Percentiles rank a stretch among this genome's conserved stretches.
Conservation (phyloP, 2,329 filamentous ascomycete species). For the Ceratocystis harringtonii region DNA sequence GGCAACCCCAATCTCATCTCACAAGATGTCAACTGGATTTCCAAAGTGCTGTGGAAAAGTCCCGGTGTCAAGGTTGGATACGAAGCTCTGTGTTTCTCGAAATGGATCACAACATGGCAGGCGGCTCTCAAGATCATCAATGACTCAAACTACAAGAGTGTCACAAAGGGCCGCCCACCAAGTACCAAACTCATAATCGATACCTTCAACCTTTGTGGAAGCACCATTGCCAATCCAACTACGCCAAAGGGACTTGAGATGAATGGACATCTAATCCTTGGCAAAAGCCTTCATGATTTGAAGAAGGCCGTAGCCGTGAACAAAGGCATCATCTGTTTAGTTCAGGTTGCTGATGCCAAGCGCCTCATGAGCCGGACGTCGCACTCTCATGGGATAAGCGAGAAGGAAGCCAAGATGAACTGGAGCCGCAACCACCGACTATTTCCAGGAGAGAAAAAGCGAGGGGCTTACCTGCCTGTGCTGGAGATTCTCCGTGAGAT, state of each 20-base stretch:
- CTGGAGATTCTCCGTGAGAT: constrained; percentile 23
- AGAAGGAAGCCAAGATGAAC: constrained; percentile 15
- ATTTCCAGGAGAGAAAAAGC: constrained; percentile 18
- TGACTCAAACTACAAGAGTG: constrained; percentile 3
- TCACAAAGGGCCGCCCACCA: background rate
- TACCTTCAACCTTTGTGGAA: constrained; percentile 22
- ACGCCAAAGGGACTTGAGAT: background rate
- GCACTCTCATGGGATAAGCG: constrained; percentile 12
- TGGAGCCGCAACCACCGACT: constrained; percentile 19
- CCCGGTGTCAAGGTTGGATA: constrained; percentile 18
- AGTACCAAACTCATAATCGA: constrained; percentile 21
- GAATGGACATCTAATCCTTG: background rate
- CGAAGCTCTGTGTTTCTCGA: constrained; percentile 20
- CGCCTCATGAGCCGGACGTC: constrained; percentile 4
- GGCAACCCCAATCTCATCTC: constrained; percentile 7
- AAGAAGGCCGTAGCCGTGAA: background rate
- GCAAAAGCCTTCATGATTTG: background rate
- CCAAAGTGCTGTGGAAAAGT: constrained; percentile 3
- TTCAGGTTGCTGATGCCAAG: constrained; percentile 20
- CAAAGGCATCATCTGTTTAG: constrained; percentile 16
- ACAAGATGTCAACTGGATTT: constrained; percentile 13
- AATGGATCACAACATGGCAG: constrained; percentile 16
- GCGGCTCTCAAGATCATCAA: constrained; percentile 17
- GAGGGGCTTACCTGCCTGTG: constrained; percentile 22
- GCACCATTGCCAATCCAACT: constrained; percentile 6